Evolutionary conservation across 331 rosid genomes (phyloP).

Genomic region (Malus hybrid): DNA sequence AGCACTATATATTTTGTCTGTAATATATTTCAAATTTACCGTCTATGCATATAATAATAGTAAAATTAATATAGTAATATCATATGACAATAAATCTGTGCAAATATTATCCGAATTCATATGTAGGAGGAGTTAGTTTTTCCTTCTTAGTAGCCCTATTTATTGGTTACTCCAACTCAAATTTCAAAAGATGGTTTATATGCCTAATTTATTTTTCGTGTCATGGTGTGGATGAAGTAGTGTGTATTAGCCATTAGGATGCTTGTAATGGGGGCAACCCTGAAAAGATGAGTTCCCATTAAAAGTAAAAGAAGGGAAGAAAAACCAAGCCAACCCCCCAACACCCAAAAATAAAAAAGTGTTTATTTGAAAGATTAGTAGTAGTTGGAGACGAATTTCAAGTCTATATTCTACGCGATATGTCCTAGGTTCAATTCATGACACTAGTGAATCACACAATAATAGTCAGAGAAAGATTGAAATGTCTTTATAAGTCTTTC

Average conservation of each 20-base stretch:
- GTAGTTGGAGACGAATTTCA: too few relatives aligned
- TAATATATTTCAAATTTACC: too few relatives aligned
- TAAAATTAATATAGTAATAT: too few relatives aligned
- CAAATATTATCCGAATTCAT: background rate
- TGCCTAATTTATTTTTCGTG: background rate
- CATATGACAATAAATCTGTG: too few relatives aligned
- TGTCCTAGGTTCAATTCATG: too few relatives aligned
- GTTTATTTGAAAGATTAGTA: background rate
- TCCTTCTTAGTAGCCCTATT: background rate
- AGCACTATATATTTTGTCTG: too few relatives aligned
- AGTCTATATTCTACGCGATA: too few relatives aligned
- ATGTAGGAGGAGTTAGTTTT: too few relatives aligned
- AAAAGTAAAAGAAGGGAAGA: slow-evolving; percentile 7
- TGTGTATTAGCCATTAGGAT: slow-evolving; percentile 7
- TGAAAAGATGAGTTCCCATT: slow-evolving; percentile 10
- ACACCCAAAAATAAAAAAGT: background rate
- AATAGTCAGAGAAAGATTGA: accelerated
- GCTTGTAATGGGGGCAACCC: slow-evolving; percentile 34
- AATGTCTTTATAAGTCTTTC: too few relatives aligned
- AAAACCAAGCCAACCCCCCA: background rate
- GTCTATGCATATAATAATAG: too few relatives aligned
- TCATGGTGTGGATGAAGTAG: background rate
- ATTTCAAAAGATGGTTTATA: slow-evolving; percentile 3
- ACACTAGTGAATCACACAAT: too few relatives aligned
- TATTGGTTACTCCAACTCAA: background rate